Evolutionary conservation across 345 rosid genomes (phyloP), one percentile per base, ranked within the genome.

Genomic region (Brassica carinata): DNA sequence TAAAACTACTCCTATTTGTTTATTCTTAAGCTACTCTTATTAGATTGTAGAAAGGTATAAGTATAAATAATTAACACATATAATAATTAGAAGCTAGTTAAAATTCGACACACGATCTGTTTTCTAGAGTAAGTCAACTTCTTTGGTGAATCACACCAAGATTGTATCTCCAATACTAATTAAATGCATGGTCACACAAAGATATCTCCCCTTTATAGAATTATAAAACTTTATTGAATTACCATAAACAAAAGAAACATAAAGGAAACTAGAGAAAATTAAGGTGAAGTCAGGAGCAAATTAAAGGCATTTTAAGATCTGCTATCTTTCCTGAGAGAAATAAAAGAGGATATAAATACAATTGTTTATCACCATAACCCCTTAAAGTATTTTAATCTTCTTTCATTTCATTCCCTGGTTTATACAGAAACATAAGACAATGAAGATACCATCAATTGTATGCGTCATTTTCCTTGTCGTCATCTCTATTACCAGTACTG

Each of bases 261-360:
- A 72, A 79, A 79, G 77, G 58, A 66, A 38, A 30, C 48, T 38
- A 11, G 59, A 65, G 67, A 71, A 64, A 78, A 15, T 10, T n/a
- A 64, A 53, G 64, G 58, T n/a, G 29, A 40, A 68, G 30, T 5
- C 18, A 36, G 13, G 36, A 48, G 14, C 17, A 43, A 43, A 31
- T 10, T 10, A 4, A 9, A 31, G 6, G 18, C 65, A 51, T 38
- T 38, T 33, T 64, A 34, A 64, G 1, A 26, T 27, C 5, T 53
- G 43, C 30, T 57, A 57, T 33, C 30, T 63, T 71, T 57, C 64
- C 53, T 51, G 31, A 64, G 76, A 71, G 72, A 53, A 26, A 79
- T 11, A 72, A 65, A 78, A 55, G 15, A 65, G 40, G 48, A 72
- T 23, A 7, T 31, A 70, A 48, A 64, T 34, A 78, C 58, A 63